These are phyloP conservation scores for Phytophthora chlamydospora DNA, from an alignment of 352 stramenopile species.

Conservation along the genomic window DNA sequence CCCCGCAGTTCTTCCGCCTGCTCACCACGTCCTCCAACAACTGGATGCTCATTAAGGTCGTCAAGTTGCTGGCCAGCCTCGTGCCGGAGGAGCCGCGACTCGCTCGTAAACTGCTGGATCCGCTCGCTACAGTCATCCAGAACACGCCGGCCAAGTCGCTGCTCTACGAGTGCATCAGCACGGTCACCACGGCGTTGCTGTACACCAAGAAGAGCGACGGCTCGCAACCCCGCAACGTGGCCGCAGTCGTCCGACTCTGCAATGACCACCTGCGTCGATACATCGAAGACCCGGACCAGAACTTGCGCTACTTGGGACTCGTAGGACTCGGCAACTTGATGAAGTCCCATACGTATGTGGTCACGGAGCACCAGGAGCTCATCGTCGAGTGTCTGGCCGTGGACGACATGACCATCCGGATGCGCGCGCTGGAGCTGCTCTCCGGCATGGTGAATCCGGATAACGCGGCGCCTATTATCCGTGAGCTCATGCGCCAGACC, in stretches of 20 bases:
- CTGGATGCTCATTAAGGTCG: conserved; percentile 99
- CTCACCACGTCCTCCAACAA: conserved; percentile 98
- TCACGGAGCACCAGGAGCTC: conserved; percentile 94
- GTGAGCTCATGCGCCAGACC: conserved; percentile 96
- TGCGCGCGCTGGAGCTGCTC: conserved; percentile 96
- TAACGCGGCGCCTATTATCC: conserved; percentile 96
- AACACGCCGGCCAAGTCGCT: conserved; percentile 98
- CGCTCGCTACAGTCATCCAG: conserved; percentile 96
- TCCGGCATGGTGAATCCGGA: conserved; percentile 95
- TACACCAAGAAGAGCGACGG: conserved; percentile 97
- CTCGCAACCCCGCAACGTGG: conserved; percentile 93
- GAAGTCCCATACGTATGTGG: conserved; percentile 94
- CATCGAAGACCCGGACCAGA: conserved; percentile 98
- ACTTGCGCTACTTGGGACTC: conserved; percentile 98
- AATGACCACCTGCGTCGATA: conserved; percentile 96
- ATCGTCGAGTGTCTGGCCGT: conserved; percentile 97
- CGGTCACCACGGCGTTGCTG: conserved; percentile 96
- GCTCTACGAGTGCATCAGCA: conserved; percentile 98
- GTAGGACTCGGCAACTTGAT: conserved; percentile 98
- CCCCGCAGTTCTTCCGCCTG: conserved; percentile 98
- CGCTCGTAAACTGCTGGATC: conserved; percentile 97
- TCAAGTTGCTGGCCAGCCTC: conserved; percentile 98
- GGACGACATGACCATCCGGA: conserved; percentile 99
- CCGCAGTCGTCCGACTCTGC: conserved; percentile 95
- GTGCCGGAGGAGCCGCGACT: conserved; percentile 98